Evolutionary conservation across 2,329 filamentous ascomycete genomes (phyloP).

Genomic region (Fusarium brachygibbosum): DNA sequence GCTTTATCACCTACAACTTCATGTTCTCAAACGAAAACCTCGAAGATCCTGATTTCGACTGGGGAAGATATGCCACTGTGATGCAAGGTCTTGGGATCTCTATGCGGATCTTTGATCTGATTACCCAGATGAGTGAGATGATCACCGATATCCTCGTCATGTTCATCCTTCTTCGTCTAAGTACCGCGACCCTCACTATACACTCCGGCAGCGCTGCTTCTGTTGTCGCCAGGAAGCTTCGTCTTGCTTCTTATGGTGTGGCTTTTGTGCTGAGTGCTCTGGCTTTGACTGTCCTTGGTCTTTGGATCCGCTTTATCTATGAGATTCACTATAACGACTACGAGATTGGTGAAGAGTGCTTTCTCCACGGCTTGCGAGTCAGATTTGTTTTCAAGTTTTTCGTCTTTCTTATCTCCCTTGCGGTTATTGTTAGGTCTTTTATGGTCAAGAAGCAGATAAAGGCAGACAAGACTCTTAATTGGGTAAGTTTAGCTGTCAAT

Average conservation of each 20-base stretch:
- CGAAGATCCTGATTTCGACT: background rate
- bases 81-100: background rate
- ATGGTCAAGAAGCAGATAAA: conserved; percentile 39
- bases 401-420: conserved; percentile 35
- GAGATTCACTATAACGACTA: background rate
- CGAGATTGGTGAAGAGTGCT: background rate
- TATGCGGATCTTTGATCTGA: background rate
- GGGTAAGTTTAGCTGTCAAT: background rate
- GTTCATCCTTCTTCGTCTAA: conserved; percentile 45
- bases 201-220: conserved; percentile 12
- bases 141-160: conserved; percentile 41
- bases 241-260: conserved; percentile 29
- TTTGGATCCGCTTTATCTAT: conserved; percentile 30
- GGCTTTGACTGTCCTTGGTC: conserved; percentile 32
- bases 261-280: conserved; percentile 33
- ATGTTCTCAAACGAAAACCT: background rate
- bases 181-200: conserved; percentile 38
- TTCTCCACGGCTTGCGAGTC: conserved; percentile 11
- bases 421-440: conserved; percentile 24
- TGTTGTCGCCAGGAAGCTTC: conserved; percentile 30
- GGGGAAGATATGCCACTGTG: background rate
- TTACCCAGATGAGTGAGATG: background rate
- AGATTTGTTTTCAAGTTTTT: conserved; percentile 34
- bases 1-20: conserved; percentile 21
- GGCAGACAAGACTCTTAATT: conserved; percentile 27